Evolutionary conservation across 164 flowering plant genomes (phyloP).

Genomic region (Santalum album): DNA sequence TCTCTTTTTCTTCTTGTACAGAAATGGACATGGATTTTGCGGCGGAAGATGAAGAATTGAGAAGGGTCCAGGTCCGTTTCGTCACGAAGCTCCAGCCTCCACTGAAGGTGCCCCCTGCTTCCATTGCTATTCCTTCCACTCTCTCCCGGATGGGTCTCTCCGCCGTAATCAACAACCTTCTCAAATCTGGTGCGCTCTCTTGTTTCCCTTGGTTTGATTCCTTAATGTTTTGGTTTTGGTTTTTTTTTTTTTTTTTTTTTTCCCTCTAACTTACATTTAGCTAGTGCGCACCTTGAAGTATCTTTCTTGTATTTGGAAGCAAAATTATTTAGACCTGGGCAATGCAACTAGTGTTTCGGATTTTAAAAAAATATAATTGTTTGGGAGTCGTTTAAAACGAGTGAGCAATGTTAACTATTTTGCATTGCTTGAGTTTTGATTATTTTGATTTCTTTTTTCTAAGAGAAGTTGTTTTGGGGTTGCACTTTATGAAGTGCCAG

Average conservation of each 20-base stretch:
- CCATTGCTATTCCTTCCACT: constrained; percentile 72
- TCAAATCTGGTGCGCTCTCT: constrained; percentile 35
- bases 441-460: no score
- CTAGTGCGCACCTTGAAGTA: no score
- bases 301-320: no score
- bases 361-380: no score
- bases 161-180: constrained; percentile 59
- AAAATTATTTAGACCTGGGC: no score
- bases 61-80: constrained; percentile 70
- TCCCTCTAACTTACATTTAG: neutral
- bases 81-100: constrained; percentile 65
- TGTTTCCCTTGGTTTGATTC: neutral
- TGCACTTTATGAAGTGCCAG: no score
- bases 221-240: neutral
- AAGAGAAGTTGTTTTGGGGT: no score
- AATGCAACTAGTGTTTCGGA: no score
- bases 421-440: no score
- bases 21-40: constrained; percentile 21
- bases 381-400: no score
- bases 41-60: constrained; percentile 30
- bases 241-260: constrained; percentile 6
- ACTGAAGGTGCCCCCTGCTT: constrained; percentile 37
- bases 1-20: no score
- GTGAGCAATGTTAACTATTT: no score
- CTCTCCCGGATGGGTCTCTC: constrained; percentile 73